Base-by-base conservation (phyloP, 208 protist species). In the Acanthamoeba castellanii region DNA sequence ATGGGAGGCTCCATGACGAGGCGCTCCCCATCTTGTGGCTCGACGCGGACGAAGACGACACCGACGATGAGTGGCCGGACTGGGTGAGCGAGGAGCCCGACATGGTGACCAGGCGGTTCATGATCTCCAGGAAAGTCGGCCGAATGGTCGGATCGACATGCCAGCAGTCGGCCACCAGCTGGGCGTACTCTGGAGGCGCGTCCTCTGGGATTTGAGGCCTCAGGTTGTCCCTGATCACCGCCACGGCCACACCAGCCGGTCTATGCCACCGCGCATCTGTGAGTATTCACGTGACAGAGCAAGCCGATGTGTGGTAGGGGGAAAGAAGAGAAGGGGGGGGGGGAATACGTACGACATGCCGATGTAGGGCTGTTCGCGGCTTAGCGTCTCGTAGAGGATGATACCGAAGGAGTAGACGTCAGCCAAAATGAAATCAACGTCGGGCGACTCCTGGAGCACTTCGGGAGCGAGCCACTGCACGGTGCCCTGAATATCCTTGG, bases 321-420 rank as follows among this genome's bases (percentile, higher is more conserved):
- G 50, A 0, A 9, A 55, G 13, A 18, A 18, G 50, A 61, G 20
- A 25, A 5, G 3, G 50, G 6, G 1, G 50, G 8, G 47, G 7
- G 50, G 7, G 50, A 0, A 18, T 20, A 11, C 78, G n/a, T 87
- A 61, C 78, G 47, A 22, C 50, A 87, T 87, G 47, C 47, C 47
- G n/a, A 5, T 7, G 50, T 64, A 87, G 45, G 78, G 78, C 47
- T 87, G 22, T 22, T 87, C 22, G 27, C 78, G 45, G 3, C 8
- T 87, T 0, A 87, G 13, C 0, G 22, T 9, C 30, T 87, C 78
- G 3, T 22, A 87, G 1, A 87, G 18, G 50, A 87, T 87, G 47
- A 87, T 61, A 6, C 78, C 78, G 18, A 87, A 87, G 22, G 50
- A 34, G 78, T 87, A 87, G 16, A 87, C 78, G n/a, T 87, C 78